Base-by-base conservation (phyloP, 305 asterid species). In the Ruellia speciosa region DNA sequence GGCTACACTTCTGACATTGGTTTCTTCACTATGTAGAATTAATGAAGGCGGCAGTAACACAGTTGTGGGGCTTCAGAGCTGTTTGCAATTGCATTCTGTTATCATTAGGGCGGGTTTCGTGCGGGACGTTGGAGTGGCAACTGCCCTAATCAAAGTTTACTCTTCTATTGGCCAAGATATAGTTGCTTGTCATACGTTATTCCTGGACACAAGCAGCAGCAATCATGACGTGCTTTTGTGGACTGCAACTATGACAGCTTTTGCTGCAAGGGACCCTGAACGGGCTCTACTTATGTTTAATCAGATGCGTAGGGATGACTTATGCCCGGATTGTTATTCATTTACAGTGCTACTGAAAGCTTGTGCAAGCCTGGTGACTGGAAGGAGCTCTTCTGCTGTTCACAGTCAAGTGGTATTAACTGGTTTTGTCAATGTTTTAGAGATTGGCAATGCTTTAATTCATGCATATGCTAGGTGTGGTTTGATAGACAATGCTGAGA, bases 111-210 rank as follows among this genome's bases (percentile, higher is more conserved):
- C 78, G 0, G 82, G 88, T 6, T 61, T 80, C 58, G 34, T 49
- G 4, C 63, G 54, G 52, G 95, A 90, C 64, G 69, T 83, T 64
- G 86, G 81, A 51, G 84, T 90, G 54, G 78, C 64, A 54, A 81
- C 95, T 63, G 83, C 90, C 7, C 65, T 90, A 39, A 72, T 90
- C 67, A 83, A 81, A 72, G 79, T 77, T 41, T 90, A 87, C 66
- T 85, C 89, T 0, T 14, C 46, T 70, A 82, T 78, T 43, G 77
- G 79, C 15, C 82, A 73, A 52, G 74, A 74, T 34, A 67, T 56
- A 55, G 49, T 31, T 47, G 72, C 71, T 66, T 75, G 77, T 39
- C 62, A 60, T 58, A 74, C 66, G 60, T 37, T 83, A 50, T 83
- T 83, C 74, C 34, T 56, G 49, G 86, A 71, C 61, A 73, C 73